Base-by-base conservation (phyloP, 2,329 filamentous ascomycete species). In the Fusarium falciforme region DNA sequence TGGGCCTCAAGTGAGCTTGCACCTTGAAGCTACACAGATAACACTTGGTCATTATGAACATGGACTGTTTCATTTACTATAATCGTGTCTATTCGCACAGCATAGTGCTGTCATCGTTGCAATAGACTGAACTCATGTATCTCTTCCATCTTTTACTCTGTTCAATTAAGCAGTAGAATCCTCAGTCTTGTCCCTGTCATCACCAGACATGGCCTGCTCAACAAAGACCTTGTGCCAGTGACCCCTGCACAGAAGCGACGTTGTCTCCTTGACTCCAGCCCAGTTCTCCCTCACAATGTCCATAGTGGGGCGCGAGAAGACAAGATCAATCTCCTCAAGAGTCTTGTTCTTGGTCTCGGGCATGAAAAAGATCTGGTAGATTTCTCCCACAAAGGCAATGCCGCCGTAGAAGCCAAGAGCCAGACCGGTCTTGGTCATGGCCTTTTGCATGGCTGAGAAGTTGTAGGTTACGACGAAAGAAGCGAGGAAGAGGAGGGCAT, bases 391-490 rank as follows among this genome's bases (percentile, higher is more conserved):
- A 1, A 92, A 87, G 0, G 92, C 92, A 63, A 94, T 93, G 17
- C 92, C 92, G 6, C 92, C 92, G 80, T 93, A 94, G 82, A 94
- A 94, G 4, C 92, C 92, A 0, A 94, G 86, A 0, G 89, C 86
- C 1, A 94, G 84, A 11, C 92, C 92, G 2, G 91, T 93, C 36
- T 83, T 85, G 9, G 86, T 89, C 88, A 94, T 92, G n/a, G 89
- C 88, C 0, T 87, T 80, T 80, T 92, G 89, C 92, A 94, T 94
- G 11, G 86, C 85, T 0, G 88, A 87, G 83, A 94, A 94, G 86
- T 93, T 93, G 86, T 93, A 94, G 11, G 92, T 94, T 61, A 94
- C 91, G 75, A 93, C 87, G 83, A 93, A 94, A 2, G 90, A 92
- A 61, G 88, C 90, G 25, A 94, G 85, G 87, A 93, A 94, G 6